These are phyloP conservation scores for Trametes polyzona DNA, from an alignment of 1,284 basidiomycete species.

Conservation along the genomic window DNA sequence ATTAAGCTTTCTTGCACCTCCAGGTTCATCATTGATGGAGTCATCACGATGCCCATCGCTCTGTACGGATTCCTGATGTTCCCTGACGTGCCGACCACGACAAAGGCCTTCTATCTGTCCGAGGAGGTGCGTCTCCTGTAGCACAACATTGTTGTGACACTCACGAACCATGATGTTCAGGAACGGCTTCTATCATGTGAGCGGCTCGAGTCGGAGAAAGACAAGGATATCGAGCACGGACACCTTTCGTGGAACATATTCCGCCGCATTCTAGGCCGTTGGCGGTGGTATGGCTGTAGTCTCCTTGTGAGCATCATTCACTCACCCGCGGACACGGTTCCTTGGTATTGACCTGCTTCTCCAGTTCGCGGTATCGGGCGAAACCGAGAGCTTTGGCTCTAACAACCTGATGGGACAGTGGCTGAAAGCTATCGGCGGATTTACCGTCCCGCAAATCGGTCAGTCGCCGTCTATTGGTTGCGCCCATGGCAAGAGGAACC, in stretches of 20 bases:
- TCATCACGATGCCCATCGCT: constrained; percentile 74
- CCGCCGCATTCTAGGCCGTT: constrained; percentile 59
- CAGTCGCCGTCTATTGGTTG: constrained; percentile 5
- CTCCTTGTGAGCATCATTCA: constrained; percentile 52
- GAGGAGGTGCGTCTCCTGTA: constrained; percentile 48
- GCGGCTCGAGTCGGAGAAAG: constrained; percentile 44
- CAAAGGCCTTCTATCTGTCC: constrained; percentile 66
- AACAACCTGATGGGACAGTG: constrained; percentile 81
- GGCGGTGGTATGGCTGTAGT: constrained; percentile 75
- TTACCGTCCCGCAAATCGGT: constrained; percentile 65
- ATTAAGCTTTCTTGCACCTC: not conserved
- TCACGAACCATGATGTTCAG: constrained; percentile 37
- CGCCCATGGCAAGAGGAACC: not conserved
- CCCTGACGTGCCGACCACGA: constrained; percentile 71
- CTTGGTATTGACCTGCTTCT: no score
- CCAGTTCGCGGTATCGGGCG: constrained; percentile 66
- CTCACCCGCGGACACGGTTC: not conserved
- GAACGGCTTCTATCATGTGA: constrained; percentile 57
- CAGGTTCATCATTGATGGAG: constrained; percentile 74
- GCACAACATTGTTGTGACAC: not conserved
- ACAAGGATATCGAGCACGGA: constrained; percentile 41
- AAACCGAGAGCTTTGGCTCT: constrained; percentile 72
- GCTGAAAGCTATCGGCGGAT: constrained; percentile 65
- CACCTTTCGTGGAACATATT: constrained; percentile 54
- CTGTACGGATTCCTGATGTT: constrained; percentile 75